A percentile compares a stretch with the other conserved stretches of the same genome.
Conservation (phyloP, 2,329 filamentous ascomycete genomes). For the Trichoderma sp. region DNA sequence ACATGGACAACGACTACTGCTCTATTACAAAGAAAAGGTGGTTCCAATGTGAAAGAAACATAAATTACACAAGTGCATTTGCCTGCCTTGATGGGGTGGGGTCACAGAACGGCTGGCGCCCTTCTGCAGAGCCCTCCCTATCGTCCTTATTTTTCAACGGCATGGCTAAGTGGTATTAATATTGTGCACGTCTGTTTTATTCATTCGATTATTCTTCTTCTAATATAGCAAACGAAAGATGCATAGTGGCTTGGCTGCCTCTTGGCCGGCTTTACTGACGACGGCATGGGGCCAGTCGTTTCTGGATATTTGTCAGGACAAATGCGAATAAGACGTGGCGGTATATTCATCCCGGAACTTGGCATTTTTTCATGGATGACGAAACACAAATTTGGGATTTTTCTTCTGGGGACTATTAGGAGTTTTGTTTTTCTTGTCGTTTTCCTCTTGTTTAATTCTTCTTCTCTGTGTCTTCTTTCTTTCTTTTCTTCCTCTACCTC, state of each 20-base stretch:
- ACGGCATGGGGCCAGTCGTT: slow-evolving; percentile 7
- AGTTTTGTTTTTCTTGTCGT: background rate
- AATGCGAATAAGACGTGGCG: background rate
- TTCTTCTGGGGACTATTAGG: slow-evolving; percentile 1
- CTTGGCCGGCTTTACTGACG: background rate
- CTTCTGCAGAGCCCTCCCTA: background rate
- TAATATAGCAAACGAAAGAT: slow-evolving; percentile 10
- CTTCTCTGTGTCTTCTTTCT: slow-evolving; percentile 13
- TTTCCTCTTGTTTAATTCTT: slow-evolving; percentile 14
- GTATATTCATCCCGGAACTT: background rate
- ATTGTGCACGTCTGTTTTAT: slow-evolving; percentile 1
- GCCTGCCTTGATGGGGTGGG: background rate
- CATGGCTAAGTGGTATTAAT: background rate
- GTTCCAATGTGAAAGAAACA: slow-evolving; percentile 4
- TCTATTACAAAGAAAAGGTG: background rate
- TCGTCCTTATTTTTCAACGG: background rate
- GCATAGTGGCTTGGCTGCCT: background rate
- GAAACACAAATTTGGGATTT: slow-evolving; percentile 14
- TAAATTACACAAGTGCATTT: background rate
- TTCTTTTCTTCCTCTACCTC: background rate
- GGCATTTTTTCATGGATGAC: slow-evolving; percentile 12
- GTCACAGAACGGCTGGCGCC: background rate
- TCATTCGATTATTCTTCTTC: background rate
- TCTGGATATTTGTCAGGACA: slow-evolving; percentile 21
- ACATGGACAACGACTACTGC: background rate